Percentiles rank a stretch among this genome's conserved stretches.
Evolutionary conservation across 495 filamentous ascomycete genomes (phyloP).

Genomic region (Penicillium psychrofluorescens): DNA sequence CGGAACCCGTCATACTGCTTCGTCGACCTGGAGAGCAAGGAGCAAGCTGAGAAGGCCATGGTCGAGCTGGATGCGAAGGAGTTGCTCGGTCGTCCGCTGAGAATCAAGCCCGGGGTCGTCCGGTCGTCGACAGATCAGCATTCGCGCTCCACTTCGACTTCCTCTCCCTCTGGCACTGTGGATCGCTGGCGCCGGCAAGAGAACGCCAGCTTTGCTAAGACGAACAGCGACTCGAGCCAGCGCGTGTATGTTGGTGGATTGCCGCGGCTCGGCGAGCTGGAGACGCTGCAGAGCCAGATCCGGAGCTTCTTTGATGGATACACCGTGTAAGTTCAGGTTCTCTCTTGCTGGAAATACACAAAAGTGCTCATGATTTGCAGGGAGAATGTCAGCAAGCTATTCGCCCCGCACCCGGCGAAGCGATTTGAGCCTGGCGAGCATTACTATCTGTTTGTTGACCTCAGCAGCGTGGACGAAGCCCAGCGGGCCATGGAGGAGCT

Average conservation of each 20-base stretch:
- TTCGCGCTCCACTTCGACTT: slow-evolving; percentile 5
- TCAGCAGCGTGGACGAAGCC: slow-evolving; percentile 48
- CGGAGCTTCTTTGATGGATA: slow-evolving; percentile 52
- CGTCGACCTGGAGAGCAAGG: slow-evolving; percentile 50
- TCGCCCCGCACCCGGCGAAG: slow-evolving; percentile 49
- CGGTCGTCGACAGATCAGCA: slow-evolving; percentile 28
- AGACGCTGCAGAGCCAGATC: slow-evolving; percentile 44
- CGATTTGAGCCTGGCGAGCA: slow-evolving; percentile 47
- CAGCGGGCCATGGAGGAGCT: slow-evolving; percentile 37
- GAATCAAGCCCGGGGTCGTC: slow-evolving; percentile 52
- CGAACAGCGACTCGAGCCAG: slow-evolving; percentile 36
- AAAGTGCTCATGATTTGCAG: slow-evolving; percentile 5
- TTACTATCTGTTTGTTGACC: slow-evolving; percentile 65
- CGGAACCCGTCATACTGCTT: slow-evolving; percentile 69
- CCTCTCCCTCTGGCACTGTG: too few species aligned
- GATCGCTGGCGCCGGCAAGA: slow-evolving; percentile 33
- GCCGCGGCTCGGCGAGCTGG: slow-evolving; percentile 49
- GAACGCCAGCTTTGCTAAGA: slow-evolving; percentile 9
- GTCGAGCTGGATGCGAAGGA: slow-evolving; percentile 42
- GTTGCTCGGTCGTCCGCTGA: slow-evolving; percentile 49
- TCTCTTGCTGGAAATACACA: not conserved
- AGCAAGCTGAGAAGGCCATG: slow-evolving; percentile 53
- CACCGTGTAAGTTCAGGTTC: slow-evolving; percentile 33
- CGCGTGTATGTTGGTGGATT: slow-evolving; percentile 60
- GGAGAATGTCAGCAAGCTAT: slow-evolving; percentile 57